phyloP scores from a whole-genome alignment of 2,329 filamentous ascomycete genomes.

The Lizonia empirigonia region DNA sequence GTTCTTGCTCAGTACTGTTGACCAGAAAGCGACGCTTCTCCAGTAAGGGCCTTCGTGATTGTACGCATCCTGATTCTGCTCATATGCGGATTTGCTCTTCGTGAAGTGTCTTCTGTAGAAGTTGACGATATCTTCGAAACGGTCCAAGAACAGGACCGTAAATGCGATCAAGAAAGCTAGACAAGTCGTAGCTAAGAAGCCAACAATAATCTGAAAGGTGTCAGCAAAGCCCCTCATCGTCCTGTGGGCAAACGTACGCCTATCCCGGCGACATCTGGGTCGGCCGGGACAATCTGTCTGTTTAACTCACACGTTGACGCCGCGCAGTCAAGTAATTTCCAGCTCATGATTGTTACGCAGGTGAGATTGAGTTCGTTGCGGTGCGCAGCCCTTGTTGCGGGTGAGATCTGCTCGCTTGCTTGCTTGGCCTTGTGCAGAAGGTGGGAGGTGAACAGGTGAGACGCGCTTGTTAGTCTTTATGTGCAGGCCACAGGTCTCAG shows the following conservation, averaged over 20 bases:
- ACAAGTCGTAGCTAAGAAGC: constrained; percentile 37
- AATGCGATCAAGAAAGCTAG: constrained; percentile 38
- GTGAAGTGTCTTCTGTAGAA: constrained; percentile 21
- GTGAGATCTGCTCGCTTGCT: neutral
- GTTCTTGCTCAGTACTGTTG: constrained; percentile 40
- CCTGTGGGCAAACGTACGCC: constrained; percentile 29
- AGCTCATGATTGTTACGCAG: constrained; percentile 15
- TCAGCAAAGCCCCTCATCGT: constrained; percentile 1
- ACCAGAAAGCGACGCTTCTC: constrained; percentile 38
- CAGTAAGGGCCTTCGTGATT: constrained; percentile 25
- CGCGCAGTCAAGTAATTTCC: constrained; percentile 29
- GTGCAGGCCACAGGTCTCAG: constrained; percentile 3
- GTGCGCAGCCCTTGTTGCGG: neutral
- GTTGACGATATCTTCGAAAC: constrained; percentile 28
- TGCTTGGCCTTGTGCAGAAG: neutral
- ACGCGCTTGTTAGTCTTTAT: neutral
- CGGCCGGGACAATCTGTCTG: constrained; percentile 26
- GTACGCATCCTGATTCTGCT: constrained; percentile 14
- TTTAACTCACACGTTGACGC: constrained; percentile 10
- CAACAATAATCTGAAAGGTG: constrained; percentile 28
- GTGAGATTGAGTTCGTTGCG: neutral
- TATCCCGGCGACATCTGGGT: constrained; percentile 40
- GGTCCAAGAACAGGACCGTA: constrained; percentile 37
- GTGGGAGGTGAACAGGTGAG: neutral
- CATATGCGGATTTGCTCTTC: constrained; percentile 20